Evolutionary conservation across 2,329 filamentous ascomycete genomes (phyloP), one percentile per base, ranked within the genome.

Genomic region (Neonectria neomacrospora): DNA sequence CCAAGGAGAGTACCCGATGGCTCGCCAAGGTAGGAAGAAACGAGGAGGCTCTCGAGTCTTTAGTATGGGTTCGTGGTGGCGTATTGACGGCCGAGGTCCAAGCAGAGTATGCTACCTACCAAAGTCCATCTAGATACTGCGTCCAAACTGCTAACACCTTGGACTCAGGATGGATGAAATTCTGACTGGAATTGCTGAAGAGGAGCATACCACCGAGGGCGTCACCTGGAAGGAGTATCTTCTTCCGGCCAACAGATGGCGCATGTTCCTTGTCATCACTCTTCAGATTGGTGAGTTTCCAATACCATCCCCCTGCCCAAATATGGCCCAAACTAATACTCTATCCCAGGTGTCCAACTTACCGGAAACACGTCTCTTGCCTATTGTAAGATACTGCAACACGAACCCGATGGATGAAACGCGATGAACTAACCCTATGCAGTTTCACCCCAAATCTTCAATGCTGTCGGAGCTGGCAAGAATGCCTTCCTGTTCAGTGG

Each of bases 21-120:
- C 70, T 83, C 16, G 80, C 82, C 5, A 80, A 81, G 65, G 80
- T 78, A 37, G 82, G 81, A 1, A 75, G 78, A 14, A 74, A 74
- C 3, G 80, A 85, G 2, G 78, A 85, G 66, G 83, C 82, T 2
- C 74, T 81, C 59, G 73, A 81, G 55, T 81, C 80, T 3, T 71
- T 86, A n/a, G 77, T 80, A 20, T 85, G 83, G 83, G 80, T 86
- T 12, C 80, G 84, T 3, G 83, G 82, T 4, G 83, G 81, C n/a
- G 77, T 80, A 50, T 45, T 67, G 12, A 72, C 70, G 1, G 67
- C 75, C 9, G 71, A 75, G 23, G 78, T 80, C 2, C 69, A 74
- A 34, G 73, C 75, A 55, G 79, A 81, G 74, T 78, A 71, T 48
- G 72, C 61, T 14, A 42, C 12, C 2, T 37, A 20, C 5, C 28